Percentiles rank a stretch among this genome's conserved stretches.
These are phyloP conservation scores for Geotrichum europaeum DNA, from an alignment of 1,139 yeast genomes.

Conservation along the genomic window DNA sequence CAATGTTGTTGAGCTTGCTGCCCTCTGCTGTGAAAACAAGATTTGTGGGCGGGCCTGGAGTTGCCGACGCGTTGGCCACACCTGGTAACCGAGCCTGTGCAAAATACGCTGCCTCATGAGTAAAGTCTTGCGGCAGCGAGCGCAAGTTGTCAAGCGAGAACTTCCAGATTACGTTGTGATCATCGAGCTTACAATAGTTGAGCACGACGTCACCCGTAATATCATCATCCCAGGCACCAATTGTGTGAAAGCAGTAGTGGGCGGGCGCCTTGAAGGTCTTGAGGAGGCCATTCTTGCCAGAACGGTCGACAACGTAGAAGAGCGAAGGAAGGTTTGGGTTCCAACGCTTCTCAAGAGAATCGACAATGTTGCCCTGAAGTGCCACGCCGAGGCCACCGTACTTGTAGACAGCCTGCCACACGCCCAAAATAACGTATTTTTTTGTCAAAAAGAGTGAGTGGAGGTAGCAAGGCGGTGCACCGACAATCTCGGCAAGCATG, in stretches of 20 bases:
- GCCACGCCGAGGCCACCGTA: conserved; percentile 14
- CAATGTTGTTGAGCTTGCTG: conserved; percentile 11
- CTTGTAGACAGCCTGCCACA: conserved; percentile 20
- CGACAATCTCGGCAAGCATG: conserved; percentile 17
- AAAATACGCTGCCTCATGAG: not conserved
- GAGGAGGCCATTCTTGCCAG: conserved; percentile 15
- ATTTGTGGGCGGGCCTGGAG: not conserved
- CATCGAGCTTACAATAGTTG: conserved; percentile 15
- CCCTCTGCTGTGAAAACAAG: conserved; percentile 7
- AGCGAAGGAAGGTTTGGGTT: conserved; percentile 13
- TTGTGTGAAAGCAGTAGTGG: conserved; percentile 20
- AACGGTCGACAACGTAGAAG: conserved; percentile 19
- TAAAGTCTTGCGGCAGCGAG: conserved; percentile 10
- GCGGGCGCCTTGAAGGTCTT: conserved; percentile 16
- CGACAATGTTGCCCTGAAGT: conserved; percentile 17
- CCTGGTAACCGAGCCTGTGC: conserved; percentile 17
- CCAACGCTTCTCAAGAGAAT: conserved; percentile 18
- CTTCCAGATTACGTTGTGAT: conserved; percentile 15
- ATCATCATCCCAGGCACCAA: conserved; percentile 21
- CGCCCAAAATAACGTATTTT: conserved; percentile 18
- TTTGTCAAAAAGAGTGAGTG: conserved; percentile 20
- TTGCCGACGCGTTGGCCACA: conserved; percentile 1
- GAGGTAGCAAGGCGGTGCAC: conserved; percentile 17
- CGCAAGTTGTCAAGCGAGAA: conserved; percentile 15
- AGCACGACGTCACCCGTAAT: conserved; percentile 17